Percentiles rank a stretch among this genome's conserved stretches.
Evolutionary conservation across 768 basidiomycete genomes (phyloP).

Genomic region (Termitomyces sp.): DNA sequence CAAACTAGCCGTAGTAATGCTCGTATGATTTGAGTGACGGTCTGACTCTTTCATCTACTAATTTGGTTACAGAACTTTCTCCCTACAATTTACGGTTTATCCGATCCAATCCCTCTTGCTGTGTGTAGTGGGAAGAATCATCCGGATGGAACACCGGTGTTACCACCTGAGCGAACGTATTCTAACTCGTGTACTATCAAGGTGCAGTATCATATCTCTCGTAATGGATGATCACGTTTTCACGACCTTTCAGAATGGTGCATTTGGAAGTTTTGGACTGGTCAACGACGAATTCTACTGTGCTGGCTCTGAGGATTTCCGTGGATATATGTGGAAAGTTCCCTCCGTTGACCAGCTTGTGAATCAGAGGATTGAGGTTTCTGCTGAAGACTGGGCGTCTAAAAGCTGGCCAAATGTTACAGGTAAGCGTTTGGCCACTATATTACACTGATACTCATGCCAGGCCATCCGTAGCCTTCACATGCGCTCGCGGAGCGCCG

Average conservation of each 20-base stretch:
- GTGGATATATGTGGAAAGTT: constrained; percentile 75
- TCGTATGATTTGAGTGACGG: constrained; percentile 38
- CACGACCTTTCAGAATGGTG: constrained; percentile 53
- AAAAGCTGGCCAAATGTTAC: constrained; percentile 31
- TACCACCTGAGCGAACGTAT: constrained; percentile 51
- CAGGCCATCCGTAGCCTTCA: constrained; percentile 40
- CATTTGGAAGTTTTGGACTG: constrained; percentile 62
- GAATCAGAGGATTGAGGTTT: constrained; percentile 44
- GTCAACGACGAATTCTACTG: constrained; percentile 58
- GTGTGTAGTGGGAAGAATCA: constrained; percentile 57
- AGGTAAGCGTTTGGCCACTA: constrained; percentile 27
- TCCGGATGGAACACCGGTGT: constrained; percentile 51
- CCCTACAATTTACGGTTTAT: constrained; percentile 67
- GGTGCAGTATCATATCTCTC: constrained; percentile 31
- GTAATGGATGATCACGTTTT: constrained; percentile 1
- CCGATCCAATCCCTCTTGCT: constrained; percentile 69
- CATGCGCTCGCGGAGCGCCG: constrained; percentile 32
- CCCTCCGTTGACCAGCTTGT: constrained; percentile 46
- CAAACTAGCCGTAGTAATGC: constrained; percentile 63
- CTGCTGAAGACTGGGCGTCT: constrained; percentile 42
- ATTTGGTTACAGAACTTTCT: constrained; percentile 48
- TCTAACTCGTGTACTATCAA: constrained; percentile 79
- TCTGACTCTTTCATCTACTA: background rate
- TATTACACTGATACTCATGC: background rate
- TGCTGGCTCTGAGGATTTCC: constrained; percentile 83